Conservation (phyloP, 345 rosid genomes). For the Odontarrhena argentea region DNA sequence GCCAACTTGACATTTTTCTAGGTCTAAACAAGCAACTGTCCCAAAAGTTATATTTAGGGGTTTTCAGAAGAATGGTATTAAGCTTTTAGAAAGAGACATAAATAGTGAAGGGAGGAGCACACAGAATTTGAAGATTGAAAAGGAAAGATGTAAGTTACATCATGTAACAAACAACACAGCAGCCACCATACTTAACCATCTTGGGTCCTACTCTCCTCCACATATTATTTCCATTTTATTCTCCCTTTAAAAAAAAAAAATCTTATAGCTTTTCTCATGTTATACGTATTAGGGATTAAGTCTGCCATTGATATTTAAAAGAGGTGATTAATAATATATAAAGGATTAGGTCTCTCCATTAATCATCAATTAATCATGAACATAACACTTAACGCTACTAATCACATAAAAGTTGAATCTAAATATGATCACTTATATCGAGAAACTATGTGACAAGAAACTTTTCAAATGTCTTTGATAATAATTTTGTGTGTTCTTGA, state of each 20-base stretch:
- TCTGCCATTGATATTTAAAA: too few species aligned
- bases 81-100: background rate
- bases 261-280: too few species aligned
- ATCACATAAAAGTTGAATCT: too few species aligned
- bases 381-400: too few species aligned
- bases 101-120: conserved; percentile 38
- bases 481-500: background rate
- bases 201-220: conserved; percentile 30
- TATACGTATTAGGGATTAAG: too few species aligned
- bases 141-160: background rate
- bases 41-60: background rate
- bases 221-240: background rate
- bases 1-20: background rate
- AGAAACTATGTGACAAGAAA: too few species aligned
- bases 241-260: too few species aligned
- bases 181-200: conserved; percentile 31
- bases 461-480: background rate
- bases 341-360: too few species aligned
- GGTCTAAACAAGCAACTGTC: conserved; percentile 1
- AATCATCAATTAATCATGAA: too few species aligned
- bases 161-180: conserved; percentile 27
- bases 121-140: conserved; percentile 36
- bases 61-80: conserved; percentile 20
- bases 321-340: too few species aligned
- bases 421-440: too few species aligned